These are phyloP conservation scores for Triglochin maritima DNA, from an alignment of 106 monocot genomes.

Conservation along the genomic window DNA sequence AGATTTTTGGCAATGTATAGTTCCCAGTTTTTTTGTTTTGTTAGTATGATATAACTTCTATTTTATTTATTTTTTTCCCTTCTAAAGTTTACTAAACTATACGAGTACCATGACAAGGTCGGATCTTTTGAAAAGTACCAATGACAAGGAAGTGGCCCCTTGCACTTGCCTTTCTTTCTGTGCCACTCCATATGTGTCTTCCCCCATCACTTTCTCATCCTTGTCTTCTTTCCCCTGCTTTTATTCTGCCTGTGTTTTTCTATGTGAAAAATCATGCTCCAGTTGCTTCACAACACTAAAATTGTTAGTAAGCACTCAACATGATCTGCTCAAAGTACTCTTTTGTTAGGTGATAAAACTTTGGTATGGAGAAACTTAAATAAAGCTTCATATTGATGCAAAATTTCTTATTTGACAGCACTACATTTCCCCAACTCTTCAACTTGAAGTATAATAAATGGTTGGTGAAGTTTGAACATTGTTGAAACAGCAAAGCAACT, in stretches of 20 bases:
- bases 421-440: no score
- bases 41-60: no score
- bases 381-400: background rate
- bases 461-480: conserved; percentile 7
- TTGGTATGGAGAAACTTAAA: background rate
- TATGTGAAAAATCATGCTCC: background rate
- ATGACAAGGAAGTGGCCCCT: conserved; percentile 14
- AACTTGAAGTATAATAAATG: no score
- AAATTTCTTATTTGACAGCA: no score
- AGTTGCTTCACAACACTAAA: background rate
- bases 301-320: background rate
- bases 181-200: conserved; percentile 5
- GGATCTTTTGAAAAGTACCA: background rate
- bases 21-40: no score
- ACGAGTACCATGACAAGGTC: no score
- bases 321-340: background rate
- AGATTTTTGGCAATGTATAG: no score
- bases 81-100: no score
- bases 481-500: conserved; percentile 1
- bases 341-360: background rate
- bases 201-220: conserved; percentile 7
- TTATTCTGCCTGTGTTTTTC: background rate
- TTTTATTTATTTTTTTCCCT: no score
- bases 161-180: conserved; percentile 13
- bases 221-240: conserved; percentile 2